phyloP scores from a whole-genome alignment of 169 alveolate genomes.

The Neospora caninum region DNA sequence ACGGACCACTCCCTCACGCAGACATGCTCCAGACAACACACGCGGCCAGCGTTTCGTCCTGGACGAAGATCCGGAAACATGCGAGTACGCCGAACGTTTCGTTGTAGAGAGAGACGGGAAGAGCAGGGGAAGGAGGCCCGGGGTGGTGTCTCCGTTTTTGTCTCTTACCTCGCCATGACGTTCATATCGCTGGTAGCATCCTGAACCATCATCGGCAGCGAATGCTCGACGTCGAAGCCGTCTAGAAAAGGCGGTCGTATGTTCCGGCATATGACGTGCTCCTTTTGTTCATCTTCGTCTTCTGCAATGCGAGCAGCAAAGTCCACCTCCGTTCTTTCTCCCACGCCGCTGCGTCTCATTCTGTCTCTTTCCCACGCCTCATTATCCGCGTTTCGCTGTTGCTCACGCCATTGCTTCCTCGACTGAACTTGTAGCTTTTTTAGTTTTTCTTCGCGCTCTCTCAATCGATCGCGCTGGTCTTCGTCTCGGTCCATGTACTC shows the following conservation, averaged over 20 bases:
- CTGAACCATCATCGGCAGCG: constrained; percentile 86
- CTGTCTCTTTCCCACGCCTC: constrained; percentile 64
- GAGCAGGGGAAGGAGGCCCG: background rate
- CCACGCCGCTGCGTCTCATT: constrained; percentile 50
- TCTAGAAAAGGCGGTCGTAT: constrained; percentile 72
- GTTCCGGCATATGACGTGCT: constrained; percentile 66
- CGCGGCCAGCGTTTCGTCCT: too few species aligned
- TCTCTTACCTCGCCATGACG: constrained; percentile 90
- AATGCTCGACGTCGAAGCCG: constrained; percentile 61
- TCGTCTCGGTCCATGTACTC: constrained; percentile 56
- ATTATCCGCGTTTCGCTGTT: constrained; percentile 46
- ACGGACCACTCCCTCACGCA: too few species aligned
- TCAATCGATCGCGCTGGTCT: background rate
- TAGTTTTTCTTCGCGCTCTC: constrained; percentile 50
- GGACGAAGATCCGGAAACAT: too few species aligned
- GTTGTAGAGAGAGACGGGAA: too few species aligned
- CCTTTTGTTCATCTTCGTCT: constrained; percentile 58
- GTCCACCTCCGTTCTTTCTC: constrained; percentile 9
- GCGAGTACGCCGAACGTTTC: too few species aligned
- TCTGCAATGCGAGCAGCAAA: background rate
- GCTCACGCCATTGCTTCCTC: constrained; percentile 9
- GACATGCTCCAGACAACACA: too few species aligned
- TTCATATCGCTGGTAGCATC: constrained; percentile 98
- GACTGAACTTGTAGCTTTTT: constrained; percentile 26
- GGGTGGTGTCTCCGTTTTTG: background rate